phyloP scores from a whole-genome alignment of 805 yeast species.

The Ogataea chonburiensis region DNA sequence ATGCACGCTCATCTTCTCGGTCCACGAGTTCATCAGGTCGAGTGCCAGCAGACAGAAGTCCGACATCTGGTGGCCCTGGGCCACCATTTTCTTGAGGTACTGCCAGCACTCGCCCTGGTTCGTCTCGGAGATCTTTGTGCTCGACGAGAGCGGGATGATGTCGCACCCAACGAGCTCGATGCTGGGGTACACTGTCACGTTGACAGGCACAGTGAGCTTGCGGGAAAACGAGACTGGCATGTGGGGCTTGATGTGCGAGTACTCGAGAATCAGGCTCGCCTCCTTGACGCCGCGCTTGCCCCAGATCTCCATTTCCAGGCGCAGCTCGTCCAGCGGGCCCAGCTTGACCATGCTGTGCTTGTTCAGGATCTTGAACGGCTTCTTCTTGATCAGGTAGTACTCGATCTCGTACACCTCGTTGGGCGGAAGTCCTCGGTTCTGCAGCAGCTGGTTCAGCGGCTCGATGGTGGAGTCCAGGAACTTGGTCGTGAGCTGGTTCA shows the following conservation, averaged over 20 bases:
- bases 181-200: constrained; percentile 68
- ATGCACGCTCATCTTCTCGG: constrained; percentile 44
- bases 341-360: constrained; percentile 43
- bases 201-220: constrained; percentile 63
- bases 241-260: constrained; percentile 43
- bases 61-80: constrained; percentile 36
- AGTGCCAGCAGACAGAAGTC: constrained; percentile 64
- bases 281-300: constrained; percentile 75
- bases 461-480: constrained; percentile 74
- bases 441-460: constrained; percentile 53
- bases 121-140: constrained; percentile 28
- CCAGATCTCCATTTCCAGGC: constrained; percentile 53
- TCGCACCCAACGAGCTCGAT: constrained; percentile 77
- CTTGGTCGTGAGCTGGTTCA: constrained; percentile 57
- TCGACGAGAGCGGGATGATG: constrained; percentile 53
- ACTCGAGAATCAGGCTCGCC: constrained; percentile 64
- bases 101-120: constrained; percentile 30
- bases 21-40: constrained; percentile 84
- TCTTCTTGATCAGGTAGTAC: constrained; percentile 56
- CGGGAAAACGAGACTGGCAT: constrained; percentile 41
- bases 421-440: constrained; percentile 46
- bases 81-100: constrained; percentile 33
- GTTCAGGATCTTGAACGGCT: constrained; percentile 54
- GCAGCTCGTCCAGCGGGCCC: constrained; percentile 38
- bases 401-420: constrained; percentile 75